A percentile compares a stretch with the other conserved stretches of the same genome.
Conservation (phyloP, 805 yeast genomes). For the Hanseniaspora guilliermondii region DNA sequence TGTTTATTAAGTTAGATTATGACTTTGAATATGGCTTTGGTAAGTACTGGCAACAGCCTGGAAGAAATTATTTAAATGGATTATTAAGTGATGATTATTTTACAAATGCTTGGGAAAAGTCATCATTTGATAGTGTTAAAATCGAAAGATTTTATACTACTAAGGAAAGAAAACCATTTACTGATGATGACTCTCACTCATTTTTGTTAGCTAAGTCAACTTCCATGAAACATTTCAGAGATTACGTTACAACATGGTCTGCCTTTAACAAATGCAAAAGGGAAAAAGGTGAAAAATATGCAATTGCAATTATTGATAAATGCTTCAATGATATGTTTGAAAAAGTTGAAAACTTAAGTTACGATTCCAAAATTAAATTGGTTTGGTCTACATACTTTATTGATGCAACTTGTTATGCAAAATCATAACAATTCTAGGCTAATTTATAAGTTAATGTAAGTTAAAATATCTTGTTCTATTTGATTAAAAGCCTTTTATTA, state of each 20-base stretch:
- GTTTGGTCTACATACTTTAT: slow-evolving; percentile 5
- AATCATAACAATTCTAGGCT: too few relatives aligned
- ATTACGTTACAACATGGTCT: slow-evolving; percentile 60
- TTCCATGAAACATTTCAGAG: slow-evolving; percentile 35
- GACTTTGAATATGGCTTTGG: slow-evolving; percentile 33
- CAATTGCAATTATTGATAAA: slow-evolving; percentile 21
- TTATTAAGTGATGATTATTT: slow-evolving; percentile 23
- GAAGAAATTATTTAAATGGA: slow-evolving; percentile 42
- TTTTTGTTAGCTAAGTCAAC: slow-evolving; percentile 24
- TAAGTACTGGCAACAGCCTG: slow-evolving; percentile 79
- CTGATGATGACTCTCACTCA: background rate
- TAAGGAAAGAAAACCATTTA: background rate
- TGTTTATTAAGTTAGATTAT: slow-evolving; percentile 40
- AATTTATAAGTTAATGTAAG: too few relatives aligned
- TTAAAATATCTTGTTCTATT: too few relatives aligned
- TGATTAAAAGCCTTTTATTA: too few relatives aligned
- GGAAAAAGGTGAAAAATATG: slow-evolving; percentile 20
- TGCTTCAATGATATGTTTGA: background rate
- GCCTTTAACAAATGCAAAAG: slow-evolving; percentile 47
- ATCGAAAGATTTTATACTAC: slow-evolving; percentile 25
- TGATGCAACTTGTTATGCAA: background rate
- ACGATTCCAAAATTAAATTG: background rate
- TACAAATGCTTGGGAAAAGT: background rate
- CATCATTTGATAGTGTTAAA: slow-evolving; percentile 27
- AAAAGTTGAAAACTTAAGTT: background rate